A percentile compares a stretch with the other conserved stretches of the same genome.
These are phyloP conservation scores for Triticum turgidum DNA, from an alignment of 176 grass and related monocot genomes.

Conservation along the genomic window DNA sequence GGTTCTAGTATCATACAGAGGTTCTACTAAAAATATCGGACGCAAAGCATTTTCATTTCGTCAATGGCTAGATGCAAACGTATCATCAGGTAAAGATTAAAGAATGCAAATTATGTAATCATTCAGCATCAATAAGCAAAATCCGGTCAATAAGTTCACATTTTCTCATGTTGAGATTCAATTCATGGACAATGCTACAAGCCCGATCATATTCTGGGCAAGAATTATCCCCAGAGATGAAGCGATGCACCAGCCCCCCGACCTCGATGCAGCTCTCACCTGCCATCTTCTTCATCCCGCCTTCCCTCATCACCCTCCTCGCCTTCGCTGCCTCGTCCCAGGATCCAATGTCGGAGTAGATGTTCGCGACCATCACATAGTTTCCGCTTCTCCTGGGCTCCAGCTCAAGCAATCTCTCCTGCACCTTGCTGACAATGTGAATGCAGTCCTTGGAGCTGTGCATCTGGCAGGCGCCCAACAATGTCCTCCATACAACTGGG, in stretches of 20 bases:
- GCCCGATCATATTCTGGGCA: conserved; percentile 32
- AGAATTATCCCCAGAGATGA: conserved; percentile 43
- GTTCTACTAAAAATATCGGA: no score
- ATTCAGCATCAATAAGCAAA: conserved; percentile 7
- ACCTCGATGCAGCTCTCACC: conserved; percentile 61
- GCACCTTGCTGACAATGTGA: conserved; percentile 40
- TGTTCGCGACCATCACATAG: conserved; percentile 47
- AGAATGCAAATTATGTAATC: not conserved
- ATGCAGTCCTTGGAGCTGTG: conserved; percentile 46
- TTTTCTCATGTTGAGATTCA: conserved; percentile 45
- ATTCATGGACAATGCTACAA: conserved; percentile 22
- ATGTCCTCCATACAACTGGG: conserved; percentile 51
- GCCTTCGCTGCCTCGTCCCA: conserved; percentile 52
- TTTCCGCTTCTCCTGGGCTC: conserved; percentile 56
- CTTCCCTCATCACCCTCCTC: conserved; percentile 54
- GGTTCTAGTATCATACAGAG: no score
- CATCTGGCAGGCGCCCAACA: conserved; percentile 55
- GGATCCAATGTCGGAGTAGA: conserved; percentile 42
- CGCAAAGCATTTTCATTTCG: no score
- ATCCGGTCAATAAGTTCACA: conserved; percentile 7
- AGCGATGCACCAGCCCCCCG: conserved; percentile 11
- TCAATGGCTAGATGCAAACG: not conserved
- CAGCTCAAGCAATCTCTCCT: conserved; percentile 42
- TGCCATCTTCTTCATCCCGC: conserved; percentile 53
- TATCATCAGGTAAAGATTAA: not conserved